Conservation (phyloP, 169 alveolate genomes). For the Perkinsus marinus region DNA sequence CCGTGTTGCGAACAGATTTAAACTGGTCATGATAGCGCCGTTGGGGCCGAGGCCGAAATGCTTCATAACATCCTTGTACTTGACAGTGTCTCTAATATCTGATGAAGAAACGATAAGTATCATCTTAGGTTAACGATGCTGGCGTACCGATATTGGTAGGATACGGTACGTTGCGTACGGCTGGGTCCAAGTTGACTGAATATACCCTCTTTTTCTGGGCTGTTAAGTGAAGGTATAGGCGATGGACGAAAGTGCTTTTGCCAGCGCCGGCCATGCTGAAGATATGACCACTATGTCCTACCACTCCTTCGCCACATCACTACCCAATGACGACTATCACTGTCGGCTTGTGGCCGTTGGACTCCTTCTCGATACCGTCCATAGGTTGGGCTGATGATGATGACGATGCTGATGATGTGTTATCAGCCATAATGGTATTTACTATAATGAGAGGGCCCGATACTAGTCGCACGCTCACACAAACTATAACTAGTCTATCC, state of each 20-base stretch:
- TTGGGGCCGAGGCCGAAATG: constrained; percentile 90
- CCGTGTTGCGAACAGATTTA: constrained; percentile 87
- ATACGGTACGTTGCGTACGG: constrained; percentile 58
- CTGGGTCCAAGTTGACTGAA: constrained; percentile 93
- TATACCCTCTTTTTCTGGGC: constrained; percentile 63
- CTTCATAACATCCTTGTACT: constrained; percentile 88
- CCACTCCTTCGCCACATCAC: not conserved
- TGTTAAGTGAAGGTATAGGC: constrained; percentile 1
- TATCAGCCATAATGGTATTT: too few species aligned
- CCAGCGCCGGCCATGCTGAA: constrained; percentile 40
- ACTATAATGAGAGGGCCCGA: too few species aligned
- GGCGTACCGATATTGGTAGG: constrained; percentile 36
- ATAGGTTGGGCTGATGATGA: not conserved
- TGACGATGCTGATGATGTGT: not conserved
- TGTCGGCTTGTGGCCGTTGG: not conserved
- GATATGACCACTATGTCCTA: not conserved
- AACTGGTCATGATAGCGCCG: constrained; percentile 94
- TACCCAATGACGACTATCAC: constrained; percentile 6
- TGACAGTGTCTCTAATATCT: constrained; percentile 90
- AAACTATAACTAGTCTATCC: too few species aligned
- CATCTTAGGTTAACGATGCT: constrained; percentile 27
- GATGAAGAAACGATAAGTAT: constrained; percentile 4
- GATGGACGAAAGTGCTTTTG: constrained; percentile 18
- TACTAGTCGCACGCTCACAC: too few species aligned
- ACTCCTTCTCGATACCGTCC: not conserved